A percentile compares a stretch with the other conserved stretches of the same genome.
Conservation (phyloP, 2,329 filamentous ascomycete species). For the Hypoxylon sp. region DNA sequence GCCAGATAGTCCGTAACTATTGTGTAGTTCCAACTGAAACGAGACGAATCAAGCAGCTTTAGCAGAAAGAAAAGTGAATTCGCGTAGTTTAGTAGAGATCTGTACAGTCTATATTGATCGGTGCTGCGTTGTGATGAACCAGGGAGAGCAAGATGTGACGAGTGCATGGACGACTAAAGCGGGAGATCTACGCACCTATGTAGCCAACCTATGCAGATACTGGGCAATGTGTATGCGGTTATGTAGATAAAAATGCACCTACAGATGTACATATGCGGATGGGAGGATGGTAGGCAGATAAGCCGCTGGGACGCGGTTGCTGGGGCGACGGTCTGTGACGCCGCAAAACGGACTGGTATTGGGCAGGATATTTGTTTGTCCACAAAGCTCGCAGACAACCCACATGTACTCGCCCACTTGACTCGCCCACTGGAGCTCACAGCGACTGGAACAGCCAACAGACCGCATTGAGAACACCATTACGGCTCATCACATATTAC, state of each 20-base stretch:
- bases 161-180: slow-evolving; percentile 4
- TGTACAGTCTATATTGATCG: not conserved
- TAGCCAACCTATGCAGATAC: too few relatives aligned
- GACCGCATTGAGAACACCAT: not conserved
- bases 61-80: not conserved
- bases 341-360: slow-evolving; percentile 39
- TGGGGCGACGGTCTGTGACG: slow-evolving; percentile 39
- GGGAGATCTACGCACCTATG: not conserved
- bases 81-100: not conserved
- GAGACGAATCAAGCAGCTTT: too few relatives aligned
- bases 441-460: not conserved
- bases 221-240: too few relatives aligned
- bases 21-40: too few relatives aligned
- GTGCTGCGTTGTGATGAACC: slow-evolving; percentile 26
- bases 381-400: slow-evolving; percentile 23
- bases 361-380: slow-evolving; percentile 42
- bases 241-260: too few relatives aligned
- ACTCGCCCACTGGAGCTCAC: not conserved
- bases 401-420: not conserved
- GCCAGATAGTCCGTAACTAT: too few relatives aligned
- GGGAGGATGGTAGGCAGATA: not conserved
- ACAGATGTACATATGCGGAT: not conserved
- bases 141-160: slow-evolving; percentile 12
- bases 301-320: slow-evolving; percentile 37
- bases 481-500: slow-evolving; percentile 27